Evolutionary conservation across 257 asterid genomes (phyloP).

Genomic region (Solanum rostratum): DNA sequence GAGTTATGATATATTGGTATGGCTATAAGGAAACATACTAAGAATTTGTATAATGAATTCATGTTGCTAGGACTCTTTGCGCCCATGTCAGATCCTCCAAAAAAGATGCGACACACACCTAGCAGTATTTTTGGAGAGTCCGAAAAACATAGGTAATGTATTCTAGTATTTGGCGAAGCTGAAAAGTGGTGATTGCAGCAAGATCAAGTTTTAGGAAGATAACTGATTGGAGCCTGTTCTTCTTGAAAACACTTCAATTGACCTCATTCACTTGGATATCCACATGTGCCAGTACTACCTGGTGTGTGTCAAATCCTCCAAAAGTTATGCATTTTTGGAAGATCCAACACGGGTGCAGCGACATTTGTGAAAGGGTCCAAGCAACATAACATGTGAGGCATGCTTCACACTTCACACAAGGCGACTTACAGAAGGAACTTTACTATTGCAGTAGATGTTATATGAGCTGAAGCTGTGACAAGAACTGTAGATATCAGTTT

Average conservation of each 20-base stretch:
- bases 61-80: background rate
- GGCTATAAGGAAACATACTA: background rate
- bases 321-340: background rate
- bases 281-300: background rate
- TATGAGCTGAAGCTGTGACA: background rate
- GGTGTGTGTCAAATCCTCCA: background rate
- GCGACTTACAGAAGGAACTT: background rate
- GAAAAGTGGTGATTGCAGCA: background rate
- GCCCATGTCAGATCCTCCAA: background rate
- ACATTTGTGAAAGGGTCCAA: background rate
- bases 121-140: background rate
- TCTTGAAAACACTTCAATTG: background rate
- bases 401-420: background rate
- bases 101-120: background rate
- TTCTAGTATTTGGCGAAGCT: background rate
- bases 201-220: background rate
- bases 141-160: background rate
- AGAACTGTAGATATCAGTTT: background rate
- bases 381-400: background rate
- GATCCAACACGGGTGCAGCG: background rate
- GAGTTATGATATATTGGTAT: background rate
- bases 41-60: background rate
- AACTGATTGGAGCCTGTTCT: background rate
- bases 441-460: background rate
- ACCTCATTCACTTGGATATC: no score